Percentiles rank a stretch among this genome's conserved stretches.
phyloP scores from a whole-genome alignment of 78 protist genomes.

The Dictyostelium firmibasis region DNA sequence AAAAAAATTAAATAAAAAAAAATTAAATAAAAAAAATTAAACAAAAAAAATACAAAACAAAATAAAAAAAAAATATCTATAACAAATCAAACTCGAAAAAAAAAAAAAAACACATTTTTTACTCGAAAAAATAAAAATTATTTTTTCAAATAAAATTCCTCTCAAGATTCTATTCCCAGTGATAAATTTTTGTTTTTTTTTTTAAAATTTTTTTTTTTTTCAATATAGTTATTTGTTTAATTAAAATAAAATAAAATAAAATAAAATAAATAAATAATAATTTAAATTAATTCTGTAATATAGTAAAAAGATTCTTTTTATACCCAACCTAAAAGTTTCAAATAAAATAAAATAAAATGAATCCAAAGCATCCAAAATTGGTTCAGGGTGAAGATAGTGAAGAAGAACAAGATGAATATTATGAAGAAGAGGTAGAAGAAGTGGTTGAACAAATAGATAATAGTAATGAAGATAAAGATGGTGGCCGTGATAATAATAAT shows the following conservation, averaged over 20 bases:
- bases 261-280: not conserved
- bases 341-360: not conserved
- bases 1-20: not conserved
- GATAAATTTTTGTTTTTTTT: not conserved
- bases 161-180: not conserved
- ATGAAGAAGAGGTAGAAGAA: not conserved
- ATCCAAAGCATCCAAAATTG: not conserved
- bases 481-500: not conserved
- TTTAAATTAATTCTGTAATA: too few species aligned
- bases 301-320: too few species aligned
- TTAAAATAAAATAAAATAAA: too few species aligned
- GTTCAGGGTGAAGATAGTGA: constrained; percentile 15
- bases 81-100: not conserved
- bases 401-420: constrained; percentile 8
- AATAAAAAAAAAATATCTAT: too few species aligned
- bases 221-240: too few species aligned
- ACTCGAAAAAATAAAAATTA: not conserved
- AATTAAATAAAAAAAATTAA: not conserved
- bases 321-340: too few species aligned
- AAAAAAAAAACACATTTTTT: too few species aligned
- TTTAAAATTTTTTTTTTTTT: too few species aligned
- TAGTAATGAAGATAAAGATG: not conserved
- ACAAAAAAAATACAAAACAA: not conserved
- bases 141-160: not conserved
- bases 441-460: not conserved